phyloP scores from a whole-genome alignment of 305 asterid genomes.

The Coffea humblotiana region DNA sequence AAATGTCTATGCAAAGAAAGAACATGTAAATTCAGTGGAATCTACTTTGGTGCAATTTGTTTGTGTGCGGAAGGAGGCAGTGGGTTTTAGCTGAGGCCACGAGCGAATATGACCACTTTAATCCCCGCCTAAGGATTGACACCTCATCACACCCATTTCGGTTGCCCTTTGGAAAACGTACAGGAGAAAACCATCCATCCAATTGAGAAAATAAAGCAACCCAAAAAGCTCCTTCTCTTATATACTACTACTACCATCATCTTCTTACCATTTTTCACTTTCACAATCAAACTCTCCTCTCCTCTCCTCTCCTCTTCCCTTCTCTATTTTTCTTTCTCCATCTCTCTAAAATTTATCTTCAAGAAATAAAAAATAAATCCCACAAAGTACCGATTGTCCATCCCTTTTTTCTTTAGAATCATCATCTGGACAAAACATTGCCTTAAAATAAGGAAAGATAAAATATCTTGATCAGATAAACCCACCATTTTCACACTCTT shows the following conservation, averaged over 20 bases:
- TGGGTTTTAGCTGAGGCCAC: neutral
- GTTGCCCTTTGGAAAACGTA: constrained; percentile 30
- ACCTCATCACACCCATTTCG: constrained; percentile 29
- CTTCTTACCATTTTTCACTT: constrained; percentile 21
- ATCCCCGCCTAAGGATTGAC: constrained; percentile 19
- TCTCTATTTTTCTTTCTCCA: neutral
- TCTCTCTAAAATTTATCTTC: constrained; percentile 21
- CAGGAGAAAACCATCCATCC: constrained; percentile 25
- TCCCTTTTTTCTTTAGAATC: constrained; percentile 4
- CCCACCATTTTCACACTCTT: constrained; percentile 27
- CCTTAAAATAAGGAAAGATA: constrained; percentile 1
- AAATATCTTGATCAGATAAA: constrained; percentile 26
- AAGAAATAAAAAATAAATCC: constrained; percentile 11
- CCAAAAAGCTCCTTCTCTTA: neutral
- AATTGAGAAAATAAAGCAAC: constrained; percentile 26
- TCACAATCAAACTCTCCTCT: constrained; percentile 9
- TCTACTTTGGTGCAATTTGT: too few relatives aligned
- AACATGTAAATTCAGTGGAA: too few relatives aligned
- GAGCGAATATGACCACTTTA: neutral
- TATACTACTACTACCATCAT: constrained; percentile 4
- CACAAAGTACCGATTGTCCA: constrained; percentile 11
- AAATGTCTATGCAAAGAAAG: too few relatives aligned
- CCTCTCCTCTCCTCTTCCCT: neutral
- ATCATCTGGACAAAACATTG: constrained; percentile 13
- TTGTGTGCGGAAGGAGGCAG: neutral